Evolutionary conservation across 2,329 filamentous ascomycete genomes (phyloP).

Genomic region (Raffaelea arxii): DNA sequence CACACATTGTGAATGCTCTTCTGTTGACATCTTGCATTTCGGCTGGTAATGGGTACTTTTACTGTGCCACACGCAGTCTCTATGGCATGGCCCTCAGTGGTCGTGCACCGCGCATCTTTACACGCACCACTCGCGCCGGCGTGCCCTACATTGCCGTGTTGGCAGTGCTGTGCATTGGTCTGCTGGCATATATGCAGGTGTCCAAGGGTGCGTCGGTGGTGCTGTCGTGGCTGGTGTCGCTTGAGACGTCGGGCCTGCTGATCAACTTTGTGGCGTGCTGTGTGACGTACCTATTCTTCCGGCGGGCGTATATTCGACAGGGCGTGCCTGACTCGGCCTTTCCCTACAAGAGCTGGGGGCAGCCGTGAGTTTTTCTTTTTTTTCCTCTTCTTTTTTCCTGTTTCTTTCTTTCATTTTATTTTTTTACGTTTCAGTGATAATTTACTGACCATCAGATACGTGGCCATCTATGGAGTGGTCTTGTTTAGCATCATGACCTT

Average conservation of each 20-base stretch:
- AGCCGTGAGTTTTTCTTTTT: no score
- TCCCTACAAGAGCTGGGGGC: no score
- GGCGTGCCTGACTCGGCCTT: no score
- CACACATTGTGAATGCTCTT: constrained; percentile 49
- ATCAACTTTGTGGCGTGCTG: no score
- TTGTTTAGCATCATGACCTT: no score
- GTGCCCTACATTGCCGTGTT: constrained; percentile 16
- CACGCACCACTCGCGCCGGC: constrained; percentile 23
- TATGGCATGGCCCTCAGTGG: constrained; percentile 27
- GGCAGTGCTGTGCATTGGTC: constrained; percentile 21
- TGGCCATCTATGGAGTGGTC: no score
- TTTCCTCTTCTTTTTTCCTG: no score
- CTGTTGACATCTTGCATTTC: constrained; percentile 47
- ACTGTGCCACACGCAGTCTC: constrained; percentile 27
- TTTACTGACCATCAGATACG: no score
- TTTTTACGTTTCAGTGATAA: no score
- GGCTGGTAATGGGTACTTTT: constrained; percentile 49
- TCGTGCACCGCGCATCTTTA: constrained; percentile 27
- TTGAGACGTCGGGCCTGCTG: constrained; percentile 29
- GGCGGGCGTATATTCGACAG: no score
- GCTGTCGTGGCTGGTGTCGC: constrained; percentile 28
- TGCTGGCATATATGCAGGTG: constrained; percentile 28
- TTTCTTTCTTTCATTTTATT: no score
- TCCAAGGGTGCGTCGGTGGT: constrained; percentile 23
- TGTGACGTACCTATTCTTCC: no score